phyloP scores from a whole-genome alignment of 192 early-diverging fungal genomes.

The Coemansia biformis region DNA sequence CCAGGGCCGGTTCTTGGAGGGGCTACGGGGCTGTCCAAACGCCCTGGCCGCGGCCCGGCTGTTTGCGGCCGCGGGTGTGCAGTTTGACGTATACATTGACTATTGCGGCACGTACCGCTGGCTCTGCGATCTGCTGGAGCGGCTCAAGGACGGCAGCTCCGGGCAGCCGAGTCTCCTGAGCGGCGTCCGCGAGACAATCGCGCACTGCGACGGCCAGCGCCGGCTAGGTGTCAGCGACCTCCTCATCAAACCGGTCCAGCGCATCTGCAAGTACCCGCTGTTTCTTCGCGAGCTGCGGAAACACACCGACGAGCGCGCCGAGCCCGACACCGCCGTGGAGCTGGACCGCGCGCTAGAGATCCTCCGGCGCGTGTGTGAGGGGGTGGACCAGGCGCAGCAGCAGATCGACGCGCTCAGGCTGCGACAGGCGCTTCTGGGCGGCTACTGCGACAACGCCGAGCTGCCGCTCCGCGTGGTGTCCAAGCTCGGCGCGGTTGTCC shows the following conservation, averaged over 20 bases:
- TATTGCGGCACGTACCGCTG: constrained; percentile 35
- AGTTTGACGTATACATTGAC: constrained; percentile 29
- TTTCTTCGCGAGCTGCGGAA: constrained; percentile 60
- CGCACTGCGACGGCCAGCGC: constrained; percentile 9
- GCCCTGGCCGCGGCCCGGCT: constrained; percentile 19
- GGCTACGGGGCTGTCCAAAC: constrained; percentile 10
- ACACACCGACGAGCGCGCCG: constrained; percentile 38
- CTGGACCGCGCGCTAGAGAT: constrained; percentile 17
- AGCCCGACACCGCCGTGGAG: constrained; percentile 12
- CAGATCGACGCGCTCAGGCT: constrained; percentile 24
- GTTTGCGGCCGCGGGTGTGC: constrained; percentile 11
- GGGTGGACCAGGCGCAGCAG: constrained; percentile 38
- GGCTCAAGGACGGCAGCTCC: constrained; percentile 4
- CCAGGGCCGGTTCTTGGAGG: constrained; percentile 25
- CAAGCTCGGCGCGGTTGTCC: constrained; percentile 31
- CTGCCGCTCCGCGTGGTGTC: constrained; percentile 32
- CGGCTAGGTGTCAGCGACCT: constrained; percentile 40
- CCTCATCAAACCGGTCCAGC: constrained; percentile 73
- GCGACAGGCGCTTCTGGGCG: constrained; percentile 17
- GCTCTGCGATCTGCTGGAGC: constrained; percentile 26
- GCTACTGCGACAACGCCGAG: constrained; percentile 34
- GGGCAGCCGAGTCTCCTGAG: constrained; percentile 24
- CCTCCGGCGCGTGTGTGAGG: constrained; percentile 26
- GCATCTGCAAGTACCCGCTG: constrained; percentile 88
- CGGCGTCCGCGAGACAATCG: constrained; percentile 16